Conservation (phyloP, 305 asterid species). For the Ilex paraguariensis region DNA sequence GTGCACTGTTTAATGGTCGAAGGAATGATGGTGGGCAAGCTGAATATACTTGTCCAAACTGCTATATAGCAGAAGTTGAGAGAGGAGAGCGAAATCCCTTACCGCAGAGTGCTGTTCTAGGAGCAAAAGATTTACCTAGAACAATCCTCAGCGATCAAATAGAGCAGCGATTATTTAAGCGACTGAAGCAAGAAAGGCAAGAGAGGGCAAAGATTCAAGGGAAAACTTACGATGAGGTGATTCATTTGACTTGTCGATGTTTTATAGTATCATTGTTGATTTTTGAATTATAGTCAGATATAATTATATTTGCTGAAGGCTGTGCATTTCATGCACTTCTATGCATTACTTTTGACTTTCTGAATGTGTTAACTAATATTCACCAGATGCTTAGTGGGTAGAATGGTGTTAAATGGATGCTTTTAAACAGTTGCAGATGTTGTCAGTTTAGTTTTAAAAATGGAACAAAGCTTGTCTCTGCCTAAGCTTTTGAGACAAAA, state of each 20-base stretch:
- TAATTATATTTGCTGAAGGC: no score
- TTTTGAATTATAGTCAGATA: background rate
- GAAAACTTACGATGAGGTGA: slow-evolving; percentile 83
- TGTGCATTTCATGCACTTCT: no score
- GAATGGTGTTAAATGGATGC: no score
- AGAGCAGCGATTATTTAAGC: slow-evolving; percentile 65
- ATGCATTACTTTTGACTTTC: no score
- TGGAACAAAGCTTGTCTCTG: no score
- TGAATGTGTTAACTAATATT: no score
- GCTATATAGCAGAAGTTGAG: slow-evolving; percentile 85
- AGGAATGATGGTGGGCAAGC: slow-evolving; percentile 98
- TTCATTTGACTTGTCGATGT: slow-evolving; percentile 16
- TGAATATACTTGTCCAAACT: slow-evolving; percentile 97
- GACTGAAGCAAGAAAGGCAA: slow-evolving; percentile 77
- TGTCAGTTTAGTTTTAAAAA: no score
- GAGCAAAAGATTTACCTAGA: slow-evolving; percentile 90
- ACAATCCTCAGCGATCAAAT: slow-evolving; percentile 89
- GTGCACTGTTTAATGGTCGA: slow-evolving; percentile 95
- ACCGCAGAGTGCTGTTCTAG: slow-evolving; percentile 94
- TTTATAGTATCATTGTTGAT: slow-evolving; percentile 1
- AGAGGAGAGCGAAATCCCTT: slow-evolving; percentile 81
- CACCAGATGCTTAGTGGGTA: no score
- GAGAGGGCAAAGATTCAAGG: slow-evolving; percentile 84
- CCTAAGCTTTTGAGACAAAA: no score
- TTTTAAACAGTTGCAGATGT: no score